These are phyloP conservation scores for Rhododendron williamsianum DNA, from an alignment of 148 eudicot species.

Conservation along the genomic window DNA sequence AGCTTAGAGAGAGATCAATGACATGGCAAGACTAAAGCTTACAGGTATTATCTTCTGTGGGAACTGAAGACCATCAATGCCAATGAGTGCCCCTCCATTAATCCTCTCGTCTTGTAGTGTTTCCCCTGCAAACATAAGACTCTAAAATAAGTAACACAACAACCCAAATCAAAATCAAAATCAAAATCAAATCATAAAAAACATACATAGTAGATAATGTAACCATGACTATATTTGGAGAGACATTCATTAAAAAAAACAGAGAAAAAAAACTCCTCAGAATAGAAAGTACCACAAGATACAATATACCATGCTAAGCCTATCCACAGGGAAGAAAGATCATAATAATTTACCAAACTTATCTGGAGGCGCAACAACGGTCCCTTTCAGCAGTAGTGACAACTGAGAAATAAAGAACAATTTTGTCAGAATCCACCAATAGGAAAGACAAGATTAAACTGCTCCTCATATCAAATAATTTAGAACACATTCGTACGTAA, in stretches of 20 bases:
- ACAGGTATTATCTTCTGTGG: slow-evolving; percentile 95
- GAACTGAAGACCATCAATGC: slow-evolving; percentile 81
- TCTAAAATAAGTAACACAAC: background rate
- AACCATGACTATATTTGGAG: background rate
- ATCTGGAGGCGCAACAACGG: slow-evolving; percentile 98
- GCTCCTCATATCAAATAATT: background rate
- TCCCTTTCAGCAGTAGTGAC: slow-evolving; percentile 85
- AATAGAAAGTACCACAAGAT: background rate
- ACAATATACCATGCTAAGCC: background rate
- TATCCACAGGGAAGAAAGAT: background rate
- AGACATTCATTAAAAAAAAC: background rate
- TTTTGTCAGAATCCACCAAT: slow-evolving; percentile 5
- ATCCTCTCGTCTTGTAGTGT: slow-evolving; percentile 93
- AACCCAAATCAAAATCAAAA: slow-evolving; percentile 1
- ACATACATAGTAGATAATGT: background rate
- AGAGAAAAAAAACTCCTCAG: background rate
- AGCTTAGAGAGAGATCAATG: background rate
- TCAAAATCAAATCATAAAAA: background rate
- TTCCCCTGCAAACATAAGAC: slow-evolving; percentile 57
- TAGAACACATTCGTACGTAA: background rate
- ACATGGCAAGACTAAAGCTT: slow-evolving; percentile 20
- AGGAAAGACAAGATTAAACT: slow-evolving; percentile 1
- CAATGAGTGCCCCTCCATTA: slow-evolving; percentile 90
- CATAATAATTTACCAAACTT: slow-evolving; percentile 64
- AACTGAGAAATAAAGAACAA: slow-evolving; percentile 39